Evolutionary conservation across 768 basidiomycete genomes (phyloP), one percentile per base, ranked within the genome.

Genomic region (Lactarius akahatsu): DNA sequence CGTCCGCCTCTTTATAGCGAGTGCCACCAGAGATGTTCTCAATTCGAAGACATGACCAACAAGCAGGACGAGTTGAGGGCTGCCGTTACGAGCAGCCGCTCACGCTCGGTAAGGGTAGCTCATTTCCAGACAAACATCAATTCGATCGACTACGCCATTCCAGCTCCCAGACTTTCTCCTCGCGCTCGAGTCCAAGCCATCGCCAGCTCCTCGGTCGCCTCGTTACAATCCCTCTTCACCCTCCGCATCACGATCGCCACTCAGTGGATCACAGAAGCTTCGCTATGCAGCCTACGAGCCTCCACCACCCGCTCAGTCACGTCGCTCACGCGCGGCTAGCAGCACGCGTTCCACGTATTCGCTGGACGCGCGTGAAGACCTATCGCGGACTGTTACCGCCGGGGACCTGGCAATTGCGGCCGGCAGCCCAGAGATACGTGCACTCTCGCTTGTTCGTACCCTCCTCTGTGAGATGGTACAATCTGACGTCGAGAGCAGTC

Each of bases 81-180:
- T 15, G 80, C 89, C 57, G 71, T 88, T 47, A 74, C 77, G 3
- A 77, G 73, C n/a, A 81, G 85, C 34, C 73, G 75, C 45, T 85
- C 87, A 2, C 78, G 84, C 59, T 84, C 90, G 38, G 90, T 90
- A 72, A 69, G 84, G 72, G 20, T 28, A 1, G 10, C 26, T 62
- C 23, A 11, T 58, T 5, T 28, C 38, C 23, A 47, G 20, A 23
- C 57, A 43, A 41, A 36, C 57, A 7, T 59, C 41, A 45, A 68
- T 10, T 38, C 61, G 45, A 15, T 64, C 36, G 71, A 38, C 52
- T 45, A 47, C 54, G 41, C 59, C 34, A 71, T 26, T 36, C 28
- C 50, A 92, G 92, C 82, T 92, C 54, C 91, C 91, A 26, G 90
- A 89, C 70, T 89, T 92, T 65, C 74, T 88, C 50, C 68, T 75